These are phyloP conservation scores for Miscanthus lutarioriparius DNA, from an alignment of 176 grass and related monocot species.

Conservation along the genomic window DNA sequence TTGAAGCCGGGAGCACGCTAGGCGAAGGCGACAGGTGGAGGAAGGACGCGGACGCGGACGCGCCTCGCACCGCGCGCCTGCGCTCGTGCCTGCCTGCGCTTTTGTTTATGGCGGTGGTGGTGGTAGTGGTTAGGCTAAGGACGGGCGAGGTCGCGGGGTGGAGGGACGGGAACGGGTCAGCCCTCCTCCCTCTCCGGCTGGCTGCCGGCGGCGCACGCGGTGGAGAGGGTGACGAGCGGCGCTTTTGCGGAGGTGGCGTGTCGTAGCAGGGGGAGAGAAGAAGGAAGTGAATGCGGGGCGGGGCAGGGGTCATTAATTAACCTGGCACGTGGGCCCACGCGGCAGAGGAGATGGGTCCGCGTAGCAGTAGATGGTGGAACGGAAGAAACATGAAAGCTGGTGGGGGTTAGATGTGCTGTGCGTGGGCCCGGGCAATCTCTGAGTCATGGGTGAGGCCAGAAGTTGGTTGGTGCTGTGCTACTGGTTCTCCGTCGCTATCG, in stretches of 20 bases:
- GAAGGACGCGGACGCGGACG: not conserved
- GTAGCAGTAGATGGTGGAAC: no score
- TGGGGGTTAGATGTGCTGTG: not conserved
- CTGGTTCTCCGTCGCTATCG: no score
- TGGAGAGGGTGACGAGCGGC: not conserved
- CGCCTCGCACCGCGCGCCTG: not conserved
- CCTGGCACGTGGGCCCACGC: not conserved
- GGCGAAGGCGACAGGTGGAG: not conserved
- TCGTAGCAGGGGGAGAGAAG: not conserved
- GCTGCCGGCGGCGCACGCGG: not conserved
- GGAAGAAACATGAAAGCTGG: not conserved
- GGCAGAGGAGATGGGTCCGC: not conserved
- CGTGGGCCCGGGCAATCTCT: not conserved
- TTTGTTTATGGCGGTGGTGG: not conserved
- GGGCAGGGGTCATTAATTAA: not conserved
- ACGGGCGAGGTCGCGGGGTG: not conserved
- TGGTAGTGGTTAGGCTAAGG: not conserved
- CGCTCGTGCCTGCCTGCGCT: not conserved
- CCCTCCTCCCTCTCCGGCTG: not conserved
- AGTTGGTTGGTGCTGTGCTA: no score
- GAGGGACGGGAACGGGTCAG: not conserved
- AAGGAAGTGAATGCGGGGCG: not conserved
- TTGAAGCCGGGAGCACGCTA: conserved; percentile 31
- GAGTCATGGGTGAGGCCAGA: not conserved
- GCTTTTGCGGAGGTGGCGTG: not conserved